phyloP scores from a whole-genome alignment of 164 flowering plant species.

The Aristolochia contorta region DNA sequence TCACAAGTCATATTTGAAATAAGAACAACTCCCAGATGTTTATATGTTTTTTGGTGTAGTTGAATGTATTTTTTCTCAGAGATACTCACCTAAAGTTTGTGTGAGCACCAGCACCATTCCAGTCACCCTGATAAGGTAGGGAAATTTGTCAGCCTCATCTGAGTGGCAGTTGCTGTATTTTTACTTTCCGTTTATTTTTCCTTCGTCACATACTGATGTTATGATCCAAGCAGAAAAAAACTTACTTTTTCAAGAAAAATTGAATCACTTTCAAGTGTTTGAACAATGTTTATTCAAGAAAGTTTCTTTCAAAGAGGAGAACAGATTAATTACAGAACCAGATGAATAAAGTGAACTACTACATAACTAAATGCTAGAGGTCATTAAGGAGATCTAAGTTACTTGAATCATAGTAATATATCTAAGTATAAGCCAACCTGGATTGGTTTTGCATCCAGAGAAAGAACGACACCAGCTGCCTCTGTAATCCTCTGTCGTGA shows the following conservation, averaged over 20 bases:
- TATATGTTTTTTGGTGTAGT: background rate
- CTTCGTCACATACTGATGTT: too few species aligned
- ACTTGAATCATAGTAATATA: too few species aligned
- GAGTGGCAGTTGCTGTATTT: too few species aligned
- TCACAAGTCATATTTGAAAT: background rate
- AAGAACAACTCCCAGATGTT: background rate
- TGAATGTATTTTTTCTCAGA: background rate
- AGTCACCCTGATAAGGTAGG: constrained; percentile 54
- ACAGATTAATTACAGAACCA: background rate
- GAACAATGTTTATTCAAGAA: too few species aligned
- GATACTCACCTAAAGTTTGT: constrained; percentile 67
- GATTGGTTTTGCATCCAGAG: constrained; percentile 89
- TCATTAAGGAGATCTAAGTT: background rate
- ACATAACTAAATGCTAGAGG: too few species aligned
- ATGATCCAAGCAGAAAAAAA: too few species aligned
- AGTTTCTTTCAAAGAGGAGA: background rate
- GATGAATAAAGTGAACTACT: background rate
- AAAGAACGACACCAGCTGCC: constrained; percentile 76
- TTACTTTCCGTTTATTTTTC: too few species aligned
- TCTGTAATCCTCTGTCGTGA: constrained; percentile 77
- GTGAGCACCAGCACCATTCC: constrained; percentile 98
- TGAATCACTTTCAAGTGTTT: too few species aligned
- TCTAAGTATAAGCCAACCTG: constrained; percentile 24
- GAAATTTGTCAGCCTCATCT: too few species aligned
- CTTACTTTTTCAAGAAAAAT: too few species aligned